Conservation (phyloP, 139 green algal species). For the Tetradesmus lagerheimii region DNA sequence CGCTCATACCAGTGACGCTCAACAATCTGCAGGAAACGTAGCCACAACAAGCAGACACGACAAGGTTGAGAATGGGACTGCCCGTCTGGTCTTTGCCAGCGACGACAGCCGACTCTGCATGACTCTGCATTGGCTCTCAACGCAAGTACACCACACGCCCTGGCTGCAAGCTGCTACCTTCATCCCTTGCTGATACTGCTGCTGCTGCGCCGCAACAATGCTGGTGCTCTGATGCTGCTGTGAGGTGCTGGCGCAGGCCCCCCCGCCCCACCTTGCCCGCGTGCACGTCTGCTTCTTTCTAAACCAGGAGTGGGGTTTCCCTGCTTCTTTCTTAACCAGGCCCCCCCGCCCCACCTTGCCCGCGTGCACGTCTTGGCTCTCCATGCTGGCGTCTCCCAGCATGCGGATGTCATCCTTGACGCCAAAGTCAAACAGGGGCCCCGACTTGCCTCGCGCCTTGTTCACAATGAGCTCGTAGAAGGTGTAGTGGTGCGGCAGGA, state of each 20-base stretch:
- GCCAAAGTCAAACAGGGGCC: conserved; percentile 97
- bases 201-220: too few species aligned
- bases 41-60: conserved; percentile 12
- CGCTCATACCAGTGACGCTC: conserved; percentile 83
- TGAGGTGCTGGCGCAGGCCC: not conserved
- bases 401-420: conserved; percentile 84
- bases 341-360: conserved; percentile 59
- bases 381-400: conserved; percentile 83
- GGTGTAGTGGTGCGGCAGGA: conserved; percentile 82
- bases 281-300: conserved; percentile 90
- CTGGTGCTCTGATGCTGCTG: not conserved
- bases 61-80: not conserved
- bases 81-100: too few species aligned
- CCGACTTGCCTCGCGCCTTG: conserved; percentile 93
- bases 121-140: not conserved
- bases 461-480: conserved; percentile 98
- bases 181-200: too few species aligned
- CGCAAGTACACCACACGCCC: not conserved
- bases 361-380: conserved; percentile 91
- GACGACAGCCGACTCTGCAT: not conserved
- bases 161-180: not conserved
- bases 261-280: conserved; percentile 66
- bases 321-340: not conserved
- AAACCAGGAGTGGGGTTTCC: too few species aligned
- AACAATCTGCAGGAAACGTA: not conserved